Evolutionary conservation across 352 stramenopile species (phyloP).

Genomic region (Globisporangium cystogenes): DNA sequence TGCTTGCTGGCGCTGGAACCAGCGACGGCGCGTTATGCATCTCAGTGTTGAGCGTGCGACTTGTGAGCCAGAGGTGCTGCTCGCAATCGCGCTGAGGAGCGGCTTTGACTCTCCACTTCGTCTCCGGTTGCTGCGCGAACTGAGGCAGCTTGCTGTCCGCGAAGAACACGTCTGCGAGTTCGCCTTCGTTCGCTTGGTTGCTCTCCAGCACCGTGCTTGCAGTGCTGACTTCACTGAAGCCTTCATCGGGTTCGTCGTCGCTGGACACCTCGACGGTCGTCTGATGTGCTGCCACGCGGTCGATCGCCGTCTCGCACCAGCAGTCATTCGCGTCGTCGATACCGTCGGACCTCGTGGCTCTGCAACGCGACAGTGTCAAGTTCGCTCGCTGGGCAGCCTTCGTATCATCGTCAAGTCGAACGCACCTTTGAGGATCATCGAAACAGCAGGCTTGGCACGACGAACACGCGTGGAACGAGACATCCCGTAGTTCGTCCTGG

Average conservation of each 20-base stretch:
- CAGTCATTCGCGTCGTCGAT: no score
- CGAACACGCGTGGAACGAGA: not conserved
- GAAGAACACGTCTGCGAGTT: constrained; percentile 15
- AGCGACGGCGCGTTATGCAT: not conserved
- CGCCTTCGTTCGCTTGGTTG: constrained; percentile 1
- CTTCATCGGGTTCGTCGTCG: not conserved
- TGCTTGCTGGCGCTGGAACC: not conserved
- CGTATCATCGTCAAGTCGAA: not conserved
- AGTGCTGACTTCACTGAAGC: not conserved
- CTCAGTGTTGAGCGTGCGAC: constrained; percentile 5
- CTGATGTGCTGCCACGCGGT: no score
- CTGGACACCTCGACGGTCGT: no score
- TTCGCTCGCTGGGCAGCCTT: no score
- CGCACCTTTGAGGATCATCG: not conserved
- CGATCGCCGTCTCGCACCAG: no score
- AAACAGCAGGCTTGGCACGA: not conserved
- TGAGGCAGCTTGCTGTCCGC: constrained; percentile 7
- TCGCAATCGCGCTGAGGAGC: no score
- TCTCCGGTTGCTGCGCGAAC: not conserved
- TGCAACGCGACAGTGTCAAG: no score
- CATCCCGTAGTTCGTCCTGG: not conserved
- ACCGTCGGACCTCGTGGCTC: no score
- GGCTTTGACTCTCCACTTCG: not conserved
- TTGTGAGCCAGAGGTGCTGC: constrained; percentile 8
- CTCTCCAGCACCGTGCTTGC: not conserved